These are phyloP conservation scores for Petunia hybrid DNA, from an alignment of 305 asterid genomes.

Conservation along the genomic window DNA sequence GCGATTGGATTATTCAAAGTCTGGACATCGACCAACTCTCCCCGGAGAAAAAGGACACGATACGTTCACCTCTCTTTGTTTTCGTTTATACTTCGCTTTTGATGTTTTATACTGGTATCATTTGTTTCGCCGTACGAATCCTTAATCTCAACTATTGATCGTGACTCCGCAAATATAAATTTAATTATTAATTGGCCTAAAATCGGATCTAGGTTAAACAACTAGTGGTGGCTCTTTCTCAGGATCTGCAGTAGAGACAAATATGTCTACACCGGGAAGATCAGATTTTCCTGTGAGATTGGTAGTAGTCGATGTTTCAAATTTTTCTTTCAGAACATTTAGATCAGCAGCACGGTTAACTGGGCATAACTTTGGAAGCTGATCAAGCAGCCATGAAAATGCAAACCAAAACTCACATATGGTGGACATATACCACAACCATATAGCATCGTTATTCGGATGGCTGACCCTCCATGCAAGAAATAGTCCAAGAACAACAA, in stretches of 20 bases:
- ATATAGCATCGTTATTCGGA: constrained; percentile 52
- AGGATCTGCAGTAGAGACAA: constrained; percentile 68
- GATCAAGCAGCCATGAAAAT: constrained; percentile 59
- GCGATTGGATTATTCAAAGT: too few species aligned
- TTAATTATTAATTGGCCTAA: not conserved
- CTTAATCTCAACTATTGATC: too few species aligned
- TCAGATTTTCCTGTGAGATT: constrained; percentile 31
- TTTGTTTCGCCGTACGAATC: too few species aligned
- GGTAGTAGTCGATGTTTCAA: constrained; percentile 56
- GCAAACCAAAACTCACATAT: constrained; percentile 59
- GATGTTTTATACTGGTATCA: too few species aligned
- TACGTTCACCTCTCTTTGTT: too few species aligned
- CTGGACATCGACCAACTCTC: too few species aligned
- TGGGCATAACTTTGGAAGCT: constrained; percentile 27
- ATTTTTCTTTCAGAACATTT: constrained; percentile 50
- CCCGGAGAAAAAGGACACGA: too few species aligned
- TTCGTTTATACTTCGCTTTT: too few species aligned
- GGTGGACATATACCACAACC: constrained; percentile 60
- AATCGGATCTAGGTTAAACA: too few species aligned
- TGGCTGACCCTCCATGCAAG: constrained; percentile 53
- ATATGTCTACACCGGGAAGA: constrained; percentile 59
- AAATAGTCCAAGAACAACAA: constrained; percentile 46
- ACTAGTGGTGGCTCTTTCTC: constrained; percentile 45
- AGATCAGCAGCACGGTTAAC: constrained; percentile 51
- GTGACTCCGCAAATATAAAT: too few species aligned